Evolutionary conservation across 2,329 filamentous ascomycete genomes (phyloP).

Genomic region (Cercospora sp.): DNA sequence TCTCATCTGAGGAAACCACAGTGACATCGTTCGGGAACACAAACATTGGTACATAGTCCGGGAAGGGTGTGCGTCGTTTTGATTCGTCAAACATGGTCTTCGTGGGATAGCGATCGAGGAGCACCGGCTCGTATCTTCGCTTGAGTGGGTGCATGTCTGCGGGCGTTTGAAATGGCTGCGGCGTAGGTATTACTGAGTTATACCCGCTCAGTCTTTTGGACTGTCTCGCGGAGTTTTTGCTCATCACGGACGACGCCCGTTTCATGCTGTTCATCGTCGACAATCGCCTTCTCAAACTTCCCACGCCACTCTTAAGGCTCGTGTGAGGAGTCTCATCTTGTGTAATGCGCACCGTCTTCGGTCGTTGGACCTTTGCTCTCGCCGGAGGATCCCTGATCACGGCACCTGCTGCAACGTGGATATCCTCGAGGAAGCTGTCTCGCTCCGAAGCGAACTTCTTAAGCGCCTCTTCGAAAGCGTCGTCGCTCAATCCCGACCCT

Average conservation of each 20-base stretch:
- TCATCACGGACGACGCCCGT: conserved; percentile 72
- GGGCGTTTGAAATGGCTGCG: conserved; percentile 84
- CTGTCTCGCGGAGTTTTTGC: conserved; percentile 72
- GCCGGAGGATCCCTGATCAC: conserved; percentile 50
- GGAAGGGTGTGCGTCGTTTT: conserved; percentile 79
- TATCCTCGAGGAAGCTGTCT: conserved; percentile 88
- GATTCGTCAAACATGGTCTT: conserved; percentile 78
- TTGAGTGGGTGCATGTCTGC: conserved; percentile 95
- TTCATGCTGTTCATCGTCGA: conserved; percentile 97
- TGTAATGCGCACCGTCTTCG: conserved; percentile 78
- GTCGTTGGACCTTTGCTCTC: conserved; percentile 61
- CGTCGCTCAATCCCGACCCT: conserved; percentile 44
- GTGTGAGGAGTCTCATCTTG: conserved; percentile 59
- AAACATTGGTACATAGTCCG: conserved; percentile 99
- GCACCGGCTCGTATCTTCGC: conserved; percentile 90
- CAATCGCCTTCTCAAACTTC: conserved; percentile 87
- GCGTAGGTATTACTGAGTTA: conserved; percentile 93
- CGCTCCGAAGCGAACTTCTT: conserved; percentile 94
- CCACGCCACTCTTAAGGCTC: conserved; percentile 63
- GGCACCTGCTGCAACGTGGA: conserved; percentile 83
- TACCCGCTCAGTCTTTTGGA: conserved; percentile 92
- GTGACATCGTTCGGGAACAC: conserved; percentile 98
- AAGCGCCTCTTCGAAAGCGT: conserved; percentile 92
- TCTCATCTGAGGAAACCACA: conserved; percentile 91
- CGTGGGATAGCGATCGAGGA: conserved; percentile 90